Conservation (phyloP, 2,329 filamentous ascomycete species). For the Diplodia mutila region DNA sequence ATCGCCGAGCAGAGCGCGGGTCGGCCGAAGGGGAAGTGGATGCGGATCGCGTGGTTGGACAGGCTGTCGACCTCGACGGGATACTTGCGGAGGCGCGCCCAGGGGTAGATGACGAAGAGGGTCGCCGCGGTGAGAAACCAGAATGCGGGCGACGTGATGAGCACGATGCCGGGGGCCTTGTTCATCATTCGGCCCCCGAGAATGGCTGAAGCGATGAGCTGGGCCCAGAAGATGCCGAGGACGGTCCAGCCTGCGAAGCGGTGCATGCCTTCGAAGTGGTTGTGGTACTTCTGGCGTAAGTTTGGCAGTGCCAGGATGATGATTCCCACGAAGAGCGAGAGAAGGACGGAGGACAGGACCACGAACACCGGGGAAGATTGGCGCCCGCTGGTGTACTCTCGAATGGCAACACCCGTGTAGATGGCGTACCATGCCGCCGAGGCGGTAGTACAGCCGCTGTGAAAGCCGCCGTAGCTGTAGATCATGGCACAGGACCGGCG, state of each 20-base stretch:
- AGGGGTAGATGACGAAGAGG: slow-evolving; percentile 69
- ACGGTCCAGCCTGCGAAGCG: slow-evolving; percentile 41
- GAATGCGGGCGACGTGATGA: slow-evolving; percentile 58
- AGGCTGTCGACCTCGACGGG: slow-evolving; percentile 67
- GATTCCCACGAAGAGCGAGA: slow-evolving; percentile 33
- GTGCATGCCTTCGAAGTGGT: slow-evolving; percentile 41
- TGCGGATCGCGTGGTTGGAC: slow-evolving; percentile 71
- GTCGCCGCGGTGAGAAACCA: slow-evolving; percentile 74
- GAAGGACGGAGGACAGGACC: slow-evolving; percentile 32
- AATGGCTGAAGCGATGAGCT: slow-evolving; percentile 19
- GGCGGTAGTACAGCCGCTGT: slow-evolving; percentile 38
- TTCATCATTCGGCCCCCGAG: slow-evolving; percentile 10
- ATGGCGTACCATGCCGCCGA: slow-evolving; percentile 49
- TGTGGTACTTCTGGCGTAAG: slow-evolving; percentile 35
- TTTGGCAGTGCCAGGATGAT: slow-evolving; percentile 34
- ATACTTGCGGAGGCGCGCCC: slow-evolving; percentile 71
- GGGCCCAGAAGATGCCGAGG: slow-evolving; percentile 40
- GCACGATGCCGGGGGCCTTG: slow-evolving; percentile 38
- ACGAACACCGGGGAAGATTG: slow-evolving; percentile 28
- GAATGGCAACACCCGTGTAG: slow-evolving; percentile 41
- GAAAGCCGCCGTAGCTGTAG: slow-evolving; percentile 41
- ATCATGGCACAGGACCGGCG: slow-evolving; percentile 35
- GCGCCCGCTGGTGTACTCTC: slow-evolving; percentile 31
- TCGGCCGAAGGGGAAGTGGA: slow-evolving; percentile 52
- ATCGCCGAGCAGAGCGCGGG: slow-evolving; percentile 15